Conservation (phyloP, 1,139 yeast species). For the Kurtzmaniella quercitrusa region DNA sequence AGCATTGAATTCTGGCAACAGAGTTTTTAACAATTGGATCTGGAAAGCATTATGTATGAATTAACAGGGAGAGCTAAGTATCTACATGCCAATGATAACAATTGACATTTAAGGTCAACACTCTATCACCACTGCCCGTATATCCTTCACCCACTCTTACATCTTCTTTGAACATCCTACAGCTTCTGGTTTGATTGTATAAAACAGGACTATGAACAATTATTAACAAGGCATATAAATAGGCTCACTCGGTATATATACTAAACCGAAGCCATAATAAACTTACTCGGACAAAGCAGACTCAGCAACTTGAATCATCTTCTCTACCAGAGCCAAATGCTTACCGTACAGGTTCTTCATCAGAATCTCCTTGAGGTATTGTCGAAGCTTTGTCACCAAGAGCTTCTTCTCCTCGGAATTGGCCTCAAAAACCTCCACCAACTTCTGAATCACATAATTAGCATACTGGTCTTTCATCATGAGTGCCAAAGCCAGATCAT, state of each 20-base stretch:
- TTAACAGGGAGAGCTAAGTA: too few species aligned
- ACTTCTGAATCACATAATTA: conserved; percentile 91
- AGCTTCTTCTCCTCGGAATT: conserved; percentile 61
- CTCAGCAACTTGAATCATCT: conserved; percentile 57
- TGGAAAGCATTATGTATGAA: too few species aligned
- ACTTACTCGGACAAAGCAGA: conserved; percentile 36
- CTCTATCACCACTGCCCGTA: too few species aligned
- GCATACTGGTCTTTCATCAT: conserved; percentile 99
- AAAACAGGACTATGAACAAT: conserved; percentile 3
- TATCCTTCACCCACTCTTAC: too few species aligned
- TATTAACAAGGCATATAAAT: conserved; percentile 1
- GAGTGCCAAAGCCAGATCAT: conserved; percentile 60
- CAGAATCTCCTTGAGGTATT: conserved; percentile 56
- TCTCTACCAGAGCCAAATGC: conserved; percentile 84
- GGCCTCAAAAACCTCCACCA: conserved; percentile 72
- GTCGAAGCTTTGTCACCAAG: conserved; percentile 58
- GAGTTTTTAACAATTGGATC: too few species aligned
- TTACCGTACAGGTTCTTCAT: conserved; percentile 63
- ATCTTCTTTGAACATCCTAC: neutral
- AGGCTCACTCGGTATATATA: neutral
- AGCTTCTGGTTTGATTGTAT: neutral
- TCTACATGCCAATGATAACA: too few species aligned
- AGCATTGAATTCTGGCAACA: too few species aligned
- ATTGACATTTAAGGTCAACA: too few species aligned
- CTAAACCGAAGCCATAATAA: too few species aligned